Conservation (phyloP, 352 stramenopile genomes). For the Plasmopara viticola region DNA sequence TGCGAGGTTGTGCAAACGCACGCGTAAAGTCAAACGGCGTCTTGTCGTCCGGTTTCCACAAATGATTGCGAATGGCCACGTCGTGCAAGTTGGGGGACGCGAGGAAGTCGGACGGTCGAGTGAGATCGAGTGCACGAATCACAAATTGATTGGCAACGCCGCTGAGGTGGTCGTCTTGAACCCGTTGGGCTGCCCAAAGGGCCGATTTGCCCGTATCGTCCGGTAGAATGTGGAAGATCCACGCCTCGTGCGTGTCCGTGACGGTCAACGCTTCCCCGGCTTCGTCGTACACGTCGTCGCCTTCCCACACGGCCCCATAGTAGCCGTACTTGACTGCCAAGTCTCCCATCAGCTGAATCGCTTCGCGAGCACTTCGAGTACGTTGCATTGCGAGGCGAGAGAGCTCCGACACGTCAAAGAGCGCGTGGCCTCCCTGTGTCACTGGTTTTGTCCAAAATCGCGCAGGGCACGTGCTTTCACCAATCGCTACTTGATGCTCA, state of each 20-base stretch:
- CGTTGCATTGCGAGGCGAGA: constrained; percentile 87
- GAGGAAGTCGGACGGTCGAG: constrained; percentile 78
- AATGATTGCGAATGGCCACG: constrained; percentile 76
- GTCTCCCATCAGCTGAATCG: constrained; percentile 90
- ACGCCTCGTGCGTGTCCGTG: constrained; percentile 87
- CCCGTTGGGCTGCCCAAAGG: constrained; percentile 90
- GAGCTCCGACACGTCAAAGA: constrained; percentile 86
- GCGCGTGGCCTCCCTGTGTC: constrained; percentile 70
- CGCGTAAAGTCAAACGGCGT: constrained; percentile 86
- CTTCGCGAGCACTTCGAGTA: constrained; percentile 63
- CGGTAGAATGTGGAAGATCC: constrained; percentile 94
- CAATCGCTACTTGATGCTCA: constrained; percentile 74
- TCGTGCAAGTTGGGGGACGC: constrained; percentile 84
- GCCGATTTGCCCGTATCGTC: constrained; percentile 90
- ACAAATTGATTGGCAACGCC: constrained; percentile 93
- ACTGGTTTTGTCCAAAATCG: constrained; percentile 53
- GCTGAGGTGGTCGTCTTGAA: constrained; percentile 80
- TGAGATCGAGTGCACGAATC: constrained; percentile 84
- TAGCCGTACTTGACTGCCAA: constrained; percentile 90
- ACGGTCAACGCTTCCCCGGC: constrained; percentile 88
- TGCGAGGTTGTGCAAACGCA: constrained; percentile 68
- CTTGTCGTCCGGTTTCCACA: constrained; percentile 56
- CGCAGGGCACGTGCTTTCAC: constrained; percentile 73
- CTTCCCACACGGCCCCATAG: constrained; percentile 87
- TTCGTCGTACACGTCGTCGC: constrained; percentile 48